Conservation (phyloP, 345 rosid species). For the Limnanthes douglasii region DNA sequence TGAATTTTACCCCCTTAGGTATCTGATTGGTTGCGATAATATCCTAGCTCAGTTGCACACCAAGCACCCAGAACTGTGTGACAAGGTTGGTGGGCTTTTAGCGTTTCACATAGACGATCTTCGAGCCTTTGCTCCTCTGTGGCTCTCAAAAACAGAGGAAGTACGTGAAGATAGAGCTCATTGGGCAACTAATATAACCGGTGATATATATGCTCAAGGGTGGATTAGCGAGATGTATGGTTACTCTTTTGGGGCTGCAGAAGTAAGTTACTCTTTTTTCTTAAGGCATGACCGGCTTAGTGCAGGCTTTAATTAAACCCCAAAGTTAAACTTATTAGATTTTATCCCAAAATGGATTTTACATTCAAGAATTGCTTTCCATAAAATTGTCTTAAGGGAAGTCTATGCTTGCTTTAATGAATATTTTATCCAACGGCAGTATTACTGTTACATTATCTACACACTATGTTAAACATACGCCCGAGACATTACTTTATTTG, state of each 20-base stretch:
- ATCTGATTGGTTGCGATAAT: constrained; percentile 63
- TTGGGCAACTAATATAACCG: constrained; percentile 73
- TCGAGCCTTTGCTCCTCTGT: constrained; percentile 56
- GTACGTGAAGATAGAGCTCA: constrained; percentile 63
- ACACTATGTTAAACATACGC: too few species aligned
- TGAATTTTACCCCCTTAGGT: constrained; percentile 20
- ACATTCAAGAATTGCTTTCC: too few species aligned
- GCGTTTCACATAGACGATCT: constrained; percentile 83
- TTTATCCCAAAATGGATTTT: too few species aligned
- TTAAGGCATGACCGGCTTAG: background rate
- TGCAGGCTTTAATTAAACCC: background rate
- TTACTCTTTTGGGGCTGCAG: constrained; percentile 82
- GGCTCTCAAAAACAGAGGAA: constrained; percentile 84
- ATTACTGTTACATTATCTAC: too few species aligned
- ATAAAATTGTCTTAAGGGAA: too few species aligned
- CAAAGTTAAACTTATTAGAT: too few species aligned
- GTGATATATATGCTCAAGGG: constrained; percentile 60
- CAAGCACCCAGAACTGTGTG: constrained; percentile 46
- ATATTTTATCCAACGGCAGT: too few species aligned
- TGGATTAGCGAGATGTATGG: constrained; percentile 92
- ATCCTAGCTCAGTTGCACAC: constrained; percentile 58
- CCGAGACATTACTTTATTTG: too few species aligned
- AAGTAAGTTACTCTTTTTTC: constrained; percentile 22
- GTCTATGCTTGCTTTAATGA: too few species aligned
- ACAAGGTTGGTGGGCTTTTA: constrained; percentile 76